Conservation (phyloP, 192 early-diverging fungal species). For the Gamsiella multidivaricata region DNA sequence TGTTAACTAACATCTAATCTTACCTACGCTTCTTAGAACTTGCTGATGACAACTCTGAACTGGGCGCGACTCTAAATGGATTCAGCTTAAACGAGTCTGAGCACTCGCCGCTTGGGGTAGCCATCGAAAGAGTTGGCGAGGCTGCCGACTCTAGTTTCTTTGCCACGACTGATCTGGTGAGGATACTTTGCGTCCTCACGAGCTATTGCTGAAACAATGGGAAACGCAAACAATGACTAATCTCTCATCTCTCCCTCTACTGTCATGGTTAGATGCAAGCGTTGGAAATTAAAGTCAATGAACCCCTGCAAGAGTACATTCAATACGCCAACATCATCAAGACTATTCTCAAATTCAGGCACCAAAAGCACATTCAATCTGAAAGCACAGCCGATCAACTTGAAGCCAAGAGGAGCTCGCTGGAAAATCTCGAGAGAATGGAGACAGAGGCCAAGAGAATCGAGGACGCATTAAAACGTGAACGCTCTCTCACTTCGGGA, state of each 20-base stretch:
- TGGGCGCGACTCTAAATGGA: constrained; percentile 93
- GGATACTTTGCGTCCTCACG: constrained; percentile 13
- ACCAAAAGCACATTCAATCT: constrained; percentile 87
- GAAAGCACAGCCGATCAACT: constrained; percentile 81
- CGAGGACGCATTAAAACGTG: constrained; percentile 70
- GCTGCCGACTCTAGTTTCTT: constrained; percentile 88
- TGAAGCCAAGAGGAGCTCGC: constrained; percentile 72
- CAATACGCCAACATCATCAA: constrained; percentile 91
- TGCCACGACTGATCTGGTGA: constrained; percentile 76
- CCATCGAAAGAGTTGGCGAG: constrained; percentile 93
- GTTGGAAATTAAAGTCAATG: constrained; percentile 83
- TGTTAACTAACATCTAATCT: too few species aligned
- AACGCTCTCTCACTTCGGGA: constrained; percentile 32
- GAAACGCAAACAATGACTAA: background rate
- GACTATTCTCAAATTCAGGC: constrained; percentile 84
- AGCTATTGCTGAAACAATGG: background rate
- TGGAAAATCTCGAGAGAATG: constrained; percentile 71
- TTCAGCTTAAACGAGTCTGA: constrained; percentile 90
- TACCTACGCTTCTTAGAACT: too few species aligned
- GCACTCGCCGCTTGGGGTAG: constrained; percentile 71
- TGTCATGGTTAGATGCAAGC: constrained; percentile 53
- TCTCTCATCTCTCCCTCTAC: background rate
- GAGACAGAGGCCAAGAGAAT: constrained; percentile 80
- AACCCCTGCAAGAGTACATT: constrained; percentile 90
- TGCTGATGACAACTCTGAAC: constrained; percentile 82